phyloP scores from a whole-genome alignment of 257 asterid genomes.

The Solanum stenotomum region DNA sequence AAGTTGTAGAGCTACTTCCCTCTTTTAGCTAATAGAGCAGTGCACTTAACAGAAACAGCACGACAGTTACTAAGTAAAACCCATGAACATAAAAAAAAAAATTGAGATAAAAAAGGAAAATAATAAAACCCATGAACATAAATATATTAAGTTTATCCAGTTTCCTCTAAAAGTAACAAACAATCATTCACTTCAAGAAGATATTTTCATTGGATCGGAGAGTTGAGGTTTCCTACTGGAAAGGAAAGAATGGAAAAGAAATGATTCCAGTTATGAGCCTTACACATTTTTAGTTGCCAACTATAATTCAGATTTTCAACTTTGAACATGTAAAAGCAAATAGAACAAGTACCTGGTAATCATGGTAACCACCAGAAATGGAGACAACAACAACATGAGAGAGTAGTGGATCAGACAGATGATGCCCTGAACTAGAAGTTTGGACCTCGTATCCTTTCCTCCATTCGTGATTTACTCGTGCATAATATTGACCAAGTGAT shows the following conservation, averaged over 20 bases:
- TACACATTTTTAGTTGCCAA: background rate
- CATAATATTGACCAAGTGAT: slow-evolving; percentile 80
- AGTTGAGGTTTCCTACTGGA: background rate
- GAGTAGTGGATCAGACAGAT: slow-evolving; percentile 50
- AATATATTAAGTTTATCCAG: background rate
- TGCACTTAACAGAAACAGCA: background rate
- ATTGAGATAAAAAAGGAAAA: background rate
- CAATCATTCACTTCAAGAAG: background rate
- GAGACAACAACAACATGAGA: slow-evolving; percentile 70
- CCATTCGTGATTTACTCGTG: slow-evolving; percentile 75
- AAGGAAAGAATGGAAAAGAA: background rate
- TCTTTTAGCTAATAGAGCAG: background rate
- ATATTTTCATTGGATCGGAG: background rate
- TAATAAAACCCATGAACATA: background rate
- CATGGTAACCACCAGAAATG: slow-evolving; percentile 92
- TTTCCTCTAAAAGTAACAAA: background rate
- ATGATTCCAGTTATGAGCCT: background rate
- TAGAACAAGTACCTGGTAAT: slow-evolving; percentile 68
- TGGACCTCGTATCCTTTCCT: slow-evolving; percentile 69
- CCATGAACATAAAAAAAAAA: background rate
- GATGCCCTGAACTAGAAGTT: slow-evolving; percentile 52
- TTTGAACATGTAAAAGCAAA: background rate
- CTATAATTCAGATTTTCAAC: slow-evolving; percentile 2
- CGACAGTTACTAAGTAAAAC: background rate
- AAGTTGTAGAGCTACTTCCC: background rate